Base-by-base conservation (phyloP, 768 basidiomycete species). In the Mycena kentingensis region DNA sequence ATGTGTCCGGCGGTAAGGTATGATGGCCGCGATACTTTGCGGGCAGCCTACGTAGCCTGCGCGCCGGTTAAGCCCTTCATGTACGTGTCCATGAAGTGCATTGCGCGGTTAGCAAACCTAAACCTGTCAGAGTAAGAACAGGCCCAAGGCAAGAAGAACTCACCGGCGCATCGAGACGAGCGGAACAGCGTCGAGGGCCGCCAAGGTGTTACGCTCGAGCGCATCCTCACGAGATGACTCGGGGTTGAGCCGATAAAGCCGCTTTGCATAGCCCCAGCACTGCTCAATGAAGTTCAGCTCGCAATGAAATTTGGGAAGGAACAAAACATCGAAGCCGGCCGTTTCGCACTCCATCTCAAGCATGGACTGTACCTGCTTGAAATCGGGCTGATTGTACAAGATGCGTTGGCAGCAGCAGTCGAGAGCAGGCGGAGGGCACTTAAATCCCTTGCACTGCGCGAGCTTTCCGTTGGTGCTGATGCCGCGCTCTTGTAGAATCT, bases 381-480 rank as follows among this genome's bases (percentile, higher is more conserved):
- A 67, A 48, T 67, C 65, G 15, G 55, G 55, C 41, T 66, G 50
- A 27, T 47, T 41, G 46, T 48, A 63, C 3, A 67, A 60, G 19
- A 64, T 35, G 5, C 54, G 43, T 12, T 46, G 49, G 42, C 46
- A 49, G 49, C 71, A 72, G 50, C 71, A 72, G 32, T 39, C 21
- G 15, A 61, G 24, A 10, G 46, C 42, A 10, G 32, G 32, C 10
- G 32, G 32, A 3, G 37, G 25, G 3, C 50, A 28, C 49, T 69
- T 70, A 26, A 68, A 69, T 8, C 58, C 43, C 11, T 19, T 24
- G 46, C 65, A 65, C 8, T 43, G 46, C 3, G 63, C 44, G 2
- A 32, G 38, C 3, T 12, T 22, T 8, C 22, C 27, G 10, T 10
- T 34, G 10, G 32, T 34, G 32, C n/a, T 34, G n/a, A 34, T 34